Conservation (phyloP, 805 yeast genomes). For the Metschnikowia reukaufii region DNA sequence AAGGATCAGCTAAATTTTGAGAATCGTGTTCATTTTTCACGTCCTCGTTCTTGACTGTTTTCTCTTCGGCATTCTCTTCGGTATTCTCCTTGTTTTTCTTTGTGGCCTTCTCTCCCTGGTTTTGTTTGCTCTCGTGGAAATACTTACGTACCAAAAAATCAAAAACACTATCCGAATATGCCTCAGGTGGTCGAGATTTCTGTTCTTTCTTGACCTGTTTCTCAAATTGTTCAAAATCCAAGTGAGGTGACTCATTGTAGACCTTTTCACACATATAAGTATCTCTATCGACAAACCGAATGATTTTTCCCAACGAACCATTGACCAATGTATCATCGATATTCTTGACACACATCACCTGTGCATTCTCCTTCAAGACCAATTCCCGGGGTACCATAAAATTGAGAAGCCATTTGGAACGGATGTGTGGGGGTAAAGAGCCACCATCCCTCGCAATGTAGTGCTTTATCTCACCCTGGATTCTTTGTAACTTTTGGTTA, state of each 20-base stretch:
- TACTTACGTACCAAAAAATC: constrained; percentile 12
- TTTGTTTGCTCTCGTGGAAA: not conserved
- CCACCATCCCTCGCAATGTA: constrained; percentile 46
- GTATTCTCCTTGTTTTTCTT: not conserved
- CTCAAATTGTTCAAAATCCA: constrained; percentile 23
- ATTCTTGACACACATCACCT: constrained; percentile 91
- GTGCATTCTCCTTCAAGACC: constrained; percentile 76
- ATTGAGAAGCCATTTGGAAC: constrained; percentile 13
- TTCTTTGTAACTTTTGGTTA: constrained; percentile 29
- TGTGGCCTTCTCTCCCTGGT: not conserved
- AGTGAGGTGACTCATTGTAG: constrained; percentile 21
- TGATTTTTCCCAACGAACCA: constrained; percentile 83
- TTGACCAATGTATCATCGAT: constrained; percentile 74
- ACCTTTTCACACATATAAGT: constrained; percentile 32
- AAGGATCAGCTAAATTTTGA: not conserved
- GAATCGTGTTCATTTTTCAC: not conserved
- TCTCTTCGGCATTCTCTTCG: not conserved
- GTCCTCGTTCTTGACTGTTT: not conserved
- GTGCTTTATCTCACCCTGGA: constrained; percentile 47
- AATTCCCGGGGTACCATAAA: constrained; percentile 20
- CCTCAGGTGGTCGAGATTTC: not conserved
- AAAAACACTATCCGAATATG: constrained; percentile 16
- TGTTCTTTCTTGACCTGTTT: constrained; percentile 10
- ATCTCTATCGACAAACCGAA: constrained; percentile 51
- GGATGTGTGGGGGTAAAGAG: constrained; percentile 28